Base-by-base conservation (phyloP, 2,329 filamentous ascomycete genomes). In the Fusarium verrucosum region DNA sequence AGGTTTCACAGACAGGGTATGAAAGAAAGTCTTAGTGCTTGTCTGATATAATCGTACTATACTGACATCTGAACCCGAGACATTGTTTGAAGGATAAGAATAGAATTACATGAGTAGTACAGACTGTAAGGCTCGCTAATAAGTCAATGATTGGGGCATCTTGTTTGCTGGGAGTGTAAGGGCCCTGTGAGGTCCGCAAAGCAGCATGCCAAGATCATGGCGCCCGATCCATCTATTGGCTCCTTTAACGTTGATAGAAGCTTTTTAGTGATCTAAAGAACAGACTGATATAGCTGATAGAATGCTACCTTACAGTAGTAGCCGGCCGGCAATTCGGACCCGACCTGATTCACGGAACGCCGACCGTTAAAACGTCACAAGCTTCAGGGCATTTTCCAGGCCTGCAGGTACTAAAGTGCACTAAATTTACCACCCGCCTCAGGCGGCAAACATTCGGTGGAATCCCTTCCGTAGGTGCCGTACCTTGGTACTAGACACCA, bases 371-470 rank as follows among this genome's bases (percentile, higher is more conserved):
- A 67, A 66, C 65, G 55, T 55, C 47, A 51, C 45, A 42, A 43
- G 43, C 43, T 62, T 37, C 55, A 68, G 64, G 64, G 50, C 49
- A 56, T 38, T 37, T 58, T 33, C n/a, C n/a, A n/a, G n/a, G n/a
- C n/a, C n/a, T n/a, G n/a, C 47, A 56, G 45, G 59, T 46, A 43
- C 58, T 62, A 58, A 32, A 61, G 45, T 43, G 65, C 68, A 70
- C 70, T 72, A 70, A 72, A 69, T 66, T 55, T 23, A 5, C 58
- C 64, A 66, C 58, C 38, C 23, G 41, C 33, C 33, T 49, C n/a
- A 33, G 23, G 45, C 37, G 54, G 70, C 70, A 70, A 68, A 73
- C 71, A 68, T 69, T 49, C 40, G 68, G 63, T 70, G 64, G 40
- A 59, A 58, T 66, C 51, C 47, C 17, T 43, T 25, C 42, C 50